Percentiles rank a stretch among this genome's conserved stretches.
Conservation (phyloP, 768 basidiomycete genomes). For the Tremella fuciformis region DNA sequence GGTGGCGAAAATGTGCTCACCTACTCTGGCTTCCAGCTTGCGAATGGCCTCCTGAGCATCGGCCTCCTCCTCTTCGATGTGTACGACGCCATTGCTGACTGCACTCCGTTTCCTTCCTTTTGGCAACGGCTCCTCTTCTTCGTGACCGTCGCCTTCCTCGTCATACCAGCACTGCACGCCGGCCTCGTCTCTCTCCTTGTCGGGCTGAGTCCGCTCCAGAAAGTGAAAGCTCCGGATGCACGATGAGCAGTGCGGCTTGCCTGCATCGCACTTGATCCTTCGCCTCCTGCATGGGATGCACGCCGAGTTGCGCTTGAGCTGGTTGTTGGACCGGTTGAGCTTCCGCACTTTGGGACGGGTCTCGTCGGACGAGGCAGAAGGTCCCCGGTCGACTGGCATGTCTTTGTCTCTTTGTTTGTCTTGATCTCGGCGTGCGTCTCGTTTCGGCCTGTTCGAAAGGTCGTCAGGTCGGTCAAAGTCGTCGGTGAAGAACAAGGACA, state of each 20-base stretch:
- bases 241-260: conserved; percentile 24
- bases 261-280: conserved; percentile 28
- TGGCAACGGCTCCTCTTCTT: conserved; percentile 37
- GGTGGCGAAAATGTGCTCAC: conserved; percentile 14
- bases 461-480: too few relatives aligned
- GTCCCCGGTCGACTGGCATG: too few relatives aligned
- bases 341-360: conserved; percentile 5
- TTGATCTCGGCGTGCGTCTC: too few relatives aligned
- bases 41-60: conserved; percentile 18
- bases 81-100: background rate
- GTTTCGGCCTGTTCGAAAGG: too few relatives aligned
- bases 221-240: conserved; percentile 22
- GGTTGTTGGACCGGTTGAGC: conserved; percentile 10
- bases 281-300: conserved; percentile 23
- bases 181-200: conserved; percentile 26
- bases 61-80: conserved; percentile 11
- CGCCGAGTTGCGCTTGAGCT: conserved; percentile 24
- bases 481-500: too few relatives aligned
- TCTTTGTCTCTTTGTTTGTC: too few relatives aligned
- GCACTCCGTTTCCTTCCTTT: conserved; percentile 23
- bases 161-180: conserved; percentile 39
- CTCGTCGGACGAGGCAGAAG: too few relatives aligned
- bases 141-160: conserved; percentile 48
- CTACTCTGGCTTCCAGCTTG: conserved; percentile 30
- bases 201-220: conserved; percentile 27